Evolutionary conservation across 1,284 basidiomycete species (phyloP).

Genomic region (Apiotrichum sp.): DNA sequence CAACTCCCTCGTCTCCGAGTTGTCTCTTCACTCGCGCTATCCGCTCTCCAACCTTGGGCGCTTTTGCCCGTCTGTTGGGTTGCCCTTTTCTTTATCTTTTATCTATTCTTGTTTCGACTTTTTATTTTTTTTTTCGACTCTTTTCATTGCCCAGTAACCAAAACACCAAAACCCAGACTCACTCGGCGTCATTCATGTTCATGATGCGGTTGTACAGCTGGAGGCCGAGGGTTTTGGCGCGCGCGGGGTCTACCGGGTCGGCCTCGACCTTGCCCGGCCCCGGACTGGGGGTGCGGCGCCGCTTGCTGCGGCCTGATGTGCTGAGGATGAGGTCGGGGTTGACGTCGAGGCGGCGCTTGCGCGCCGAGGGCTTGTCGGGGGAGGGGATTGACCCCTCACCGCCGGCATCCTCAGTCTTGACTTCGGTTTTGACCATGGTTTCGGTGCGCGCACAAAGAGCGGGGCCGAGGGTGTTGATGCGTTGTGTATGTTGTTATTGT

Average conservation of each 20-base stretch:
- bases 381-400: constrained; percentile 1
- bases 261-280: neutral
- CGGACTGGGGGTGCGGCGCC: constrained; percentile 14
- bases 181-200: constrained; percentile 29
- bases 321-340: constrained; percentile 17
- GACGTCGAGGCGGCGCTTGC: constrained; percentile 21
- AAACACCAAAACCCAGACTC: constrained; percentile 11
- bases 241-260: constrained; percentile 35
- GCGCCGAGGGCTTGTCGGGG: constrained; percentile 11
- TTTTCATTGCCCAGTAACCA: no score
- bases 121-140: no score
- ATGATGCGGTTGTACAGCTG: constrained; percentile 34
- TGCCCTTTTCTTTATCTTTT: no score
- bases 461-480: no score
- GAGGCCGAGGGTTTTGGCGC: constrained; percentile 30
- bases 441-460: neutral
- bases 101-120: no score
- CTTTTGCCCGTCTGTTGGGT: no score
- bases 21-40: no score
- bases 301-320: constrained; percentile 16
- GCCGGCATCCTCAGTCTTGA: neutral
- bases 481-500: no score
- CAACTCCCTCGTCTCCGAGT: no score
- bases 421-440: neutral
- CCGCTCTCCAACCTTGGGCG: no score